These are phyloP conservation scores for Hippophae gyantsensis DNA, from an alignment of 306 rosid genomes.

Conservation along the genomic window DNA sequence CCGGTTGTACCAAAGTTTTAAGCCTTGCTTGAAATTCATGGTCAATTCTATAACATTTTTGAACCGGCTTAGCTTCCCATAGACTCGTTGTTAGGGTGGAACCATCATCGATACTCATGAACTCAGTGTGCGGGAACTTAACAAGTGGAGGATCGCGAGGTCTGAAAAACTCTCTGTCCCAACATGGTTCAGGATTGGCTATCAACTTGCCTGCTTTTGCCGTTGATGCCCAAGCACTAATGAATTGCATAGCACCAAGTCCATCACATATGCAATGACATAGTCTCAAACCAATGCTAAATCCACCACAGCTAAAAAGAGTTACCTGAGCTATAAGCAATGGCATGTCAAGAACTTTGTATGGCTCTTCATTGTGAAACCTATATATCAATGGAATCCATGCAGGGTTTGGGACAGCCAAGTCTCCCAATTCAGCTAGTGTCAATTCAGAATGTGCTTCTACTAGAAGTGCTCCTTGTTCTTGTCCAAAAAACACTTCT, in stretches of 20 bases:
- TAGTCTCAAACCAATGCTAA: constrained; percentile 84
- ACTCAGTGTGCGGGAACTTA: constrained; percentile 64
- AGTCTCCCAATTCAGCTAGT: constrained; percentile 48
- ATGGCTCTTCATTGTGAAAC: constrained; percentile 68
- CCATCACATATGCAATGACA: constrained; percentile 94
- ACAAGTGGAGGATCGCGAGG: constrained; percentile 58
- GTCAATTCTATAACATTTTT: constrained; percentile 63
- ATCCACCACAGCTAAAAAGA: constrained; percentile 63
- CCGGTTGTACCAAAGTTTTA: constrained; percentile 41
- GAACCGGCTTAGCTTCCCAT: constrained; percentile 59
- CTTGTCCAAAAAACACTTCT: constrained; percentile 62
- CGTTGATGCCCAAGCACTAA: constrained; percentile 74
- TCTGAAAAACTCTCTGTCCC: constrained; percentile 59
- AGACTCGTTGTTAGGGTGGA: constrained; percentile 51
- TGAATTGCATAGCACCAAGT: constrained; percentile 87
- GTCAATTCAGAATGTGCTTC: constrained; percentile 52
- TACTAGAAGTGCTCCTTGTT: constrained; percentile 69
- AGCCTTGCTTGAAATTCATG: constrained; percentile 49
- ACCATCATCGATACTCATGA: constrained; percentile 71
- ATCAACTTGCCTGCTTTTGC: constrained; percentile 43
- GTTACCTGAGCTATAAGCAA: constrained; percentile 80
- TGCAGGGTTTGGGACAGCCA: constrained; percentile 70
- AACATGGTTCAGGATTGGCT: constrained; percentile 49
- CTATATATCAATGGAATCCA: constrained; percentile 83
- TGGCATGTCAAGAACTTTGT: constrained; percentile 83